Percentiles rank a stretch among this genome's conserved stretches.
These are phyloP conservation scores for Pistacia vera DNA, from an alignment of 345 rosid species.

Conservation along the genomic window DNA sequence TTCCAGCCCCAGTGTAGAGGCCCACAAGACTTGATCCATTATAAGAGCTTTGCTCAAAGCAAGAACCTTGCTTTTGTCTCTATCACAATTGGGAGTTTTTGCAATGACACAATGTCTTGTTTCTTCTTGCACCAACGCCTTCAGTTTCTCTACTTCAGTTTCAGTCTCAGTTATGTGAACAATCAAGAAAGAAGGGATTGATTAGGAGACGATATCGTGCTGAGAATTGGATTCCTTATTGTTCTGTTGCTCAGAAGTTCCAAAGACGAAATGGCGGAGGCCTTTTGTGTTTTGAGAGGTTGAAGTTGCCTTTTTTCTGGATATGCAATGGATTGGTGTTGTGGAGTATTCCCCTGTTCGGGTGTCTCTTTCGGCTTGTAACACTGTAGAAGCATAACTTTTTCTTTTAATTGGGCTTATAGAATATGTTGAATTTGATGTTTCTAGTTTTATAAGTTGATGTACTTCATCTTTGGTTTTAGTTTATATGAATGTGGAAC, in stretches of 20 bases:
- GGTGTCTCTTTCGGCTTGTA: constrained; percentile 84
- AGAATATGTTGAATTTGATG: constrained; percentile 12
- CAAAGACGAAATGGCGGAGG: constrained; percentile 72
- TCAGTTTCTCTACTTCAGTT: constrained; percentile 71
- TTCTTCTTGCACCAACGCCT: constrained; percentile 82
- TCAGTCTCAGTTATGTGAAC: constrained; percentile 72
- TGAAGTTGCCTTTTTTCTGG: constrained; percentile 87
- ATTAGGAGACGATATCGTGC: constrained; percentile 71
- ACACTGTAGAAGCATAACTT: constrained; percentile 51
- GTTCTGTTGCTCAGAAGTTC: constrained; percentile 91
- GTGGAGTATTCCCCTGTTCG: constrained; percentile 86
- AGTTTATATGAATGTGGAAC: background rate
- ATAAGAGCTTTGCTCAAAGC: constrained; percentile 65
- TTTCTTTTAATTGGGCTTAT: background rate
- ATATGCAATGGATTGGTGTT: constrained; percentile 86
- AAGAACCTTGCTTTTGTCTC: constrained; percentile 68
- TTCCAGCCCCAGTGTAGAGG: constrained; percentile 54
- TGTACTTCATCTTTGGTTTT: constrained; percentile 2
- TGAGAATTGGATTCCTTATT: constrained; percentile 79
- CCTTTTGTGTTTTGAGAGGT: constrained; percentile 80
- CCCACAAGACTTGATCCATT: constrained; percentile 66
- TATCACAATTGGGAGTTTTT: constrained; percentile 74
- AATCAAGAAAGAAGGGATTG: constrained; percentile 79
- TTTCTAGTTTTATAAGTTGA: constrained; percentile 2
- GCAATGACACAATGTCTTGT: constrained; percentile 66